Percentiles rank a stretch among this genome's conserved stretches.
These are phyloP conservation scores for Boletellus sp. DNA, from an alignment of 1,284 basidiomycete species.

Conservation along the genomic window DNA sequence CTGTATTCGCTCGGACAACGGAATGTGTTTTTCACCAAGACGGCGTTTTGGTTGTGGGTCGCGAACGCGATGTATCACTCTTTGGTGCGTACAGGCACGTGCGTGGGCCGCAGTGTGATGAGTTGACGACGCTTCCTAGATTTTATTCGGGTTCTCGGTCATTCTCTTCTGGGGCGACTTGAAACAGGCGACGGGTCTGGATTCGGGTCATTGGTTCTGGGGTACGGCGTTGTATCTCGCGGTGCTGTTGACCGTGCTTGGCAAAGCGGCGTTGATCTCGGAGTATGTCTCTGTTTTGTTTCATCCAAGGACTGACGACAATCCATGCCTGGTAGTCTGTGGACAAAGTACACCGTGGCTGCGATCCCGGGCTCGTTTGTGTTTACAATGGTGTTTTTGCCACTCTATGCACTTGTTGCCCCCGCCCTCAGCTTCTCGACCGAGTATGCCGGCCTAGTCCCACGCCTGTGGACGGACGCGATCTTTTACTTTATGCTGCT, in stretches of 20 bases:
- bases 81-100: conserved; percentile 52
- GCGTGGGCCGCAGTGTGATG: background rate
- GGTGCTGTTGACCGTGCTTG: conserved; percentile 91
- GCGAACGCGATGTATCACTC: conserved; percentile 93
- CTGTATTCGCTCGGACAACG: conserved; percentile 90
- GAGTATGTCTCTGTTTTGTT: conserved; percentile 63
- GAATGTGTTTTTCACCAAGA: conserved; percentile 90
- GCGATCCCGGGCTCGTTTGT: conserved; percentile 95
- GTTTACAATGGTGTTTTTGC: conserved; percentile 93
- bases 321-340: conserved; percentile 57
- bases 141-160: conserved; percentile 86
- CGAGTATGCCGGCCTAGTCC: conserved; percentile 87
- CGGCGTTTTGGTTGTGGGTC: conserved; percentile 95
- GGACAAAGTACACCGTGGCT: conserved; percentile 98
- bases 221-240: conserved; percentile 93
- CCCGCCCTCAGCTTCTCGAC: conserved; percentile 86
- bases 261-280: conserved; percentile 95
- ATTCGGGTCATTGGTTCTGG: conserved; percentile 97
- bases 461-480: conserved; percentile 80
- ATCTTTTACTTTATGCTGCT: conserved; percentile 91
- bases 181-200: conserved; percentile 75
- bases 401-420: conserved; percentile 85
- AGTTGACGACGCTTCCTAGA: conserved; percentile 38
- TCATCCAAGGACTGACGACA: background rate
- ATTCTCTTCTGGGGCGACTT: conserved; percentile 91